These are phyloP conservation scores for Nymphaea thermarum DNA, from an alignment of 164 flowering plant species.

Conservation along the genomic window DNA sequence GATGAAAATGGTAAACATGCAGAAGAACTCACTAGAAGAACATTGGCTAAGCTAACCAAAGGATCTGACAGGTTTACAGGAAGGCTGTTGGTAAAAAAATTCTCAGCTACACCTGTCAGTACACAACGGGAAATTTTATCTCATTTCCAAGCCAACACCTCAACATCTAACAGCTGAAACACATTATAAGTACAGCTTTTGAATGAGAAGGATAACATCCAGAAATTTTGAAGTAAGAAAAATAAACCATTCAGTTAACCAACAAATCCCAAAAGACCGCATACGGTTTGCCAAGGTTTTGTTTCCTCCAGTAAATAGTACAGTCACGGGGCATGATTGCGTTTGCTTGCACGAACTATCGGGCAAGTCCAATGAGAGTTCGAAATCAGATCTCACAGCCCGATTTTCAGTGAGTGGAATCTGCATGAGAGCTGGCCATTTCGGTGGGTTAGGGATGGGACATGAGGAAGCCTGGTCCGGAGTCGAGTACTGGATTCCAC, in stretches of 20 bases:
- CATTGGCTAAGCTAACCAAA: constrained; percentile 28
- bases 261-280: background rate
- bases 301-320: constrained; percentile 74
- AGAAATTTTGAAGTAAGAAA: too few species aligned
- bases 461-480: constrained; percentile 43
- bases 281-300: constrained; percentile 57
- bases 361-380: constrained; percentile 41
- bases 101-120: constrained; percentile 40
- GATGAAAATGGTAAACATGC: background rate
- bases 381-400: constrained; percentile 38
- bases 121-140: too few species aligned
- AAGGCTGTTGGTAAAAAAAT: constrained; percentile 28
- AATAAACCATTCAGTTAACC: too few species aligned
- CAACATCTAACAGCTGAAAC: too few species aligned
- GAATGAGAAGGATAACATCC: too few species aligned
- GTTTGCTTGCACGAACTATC: constrained; percentile 53
- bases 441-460: constrained; percentile 53
- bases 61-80: constrained; percentile 28
- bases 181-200: too few species aligned
- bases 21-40: constrained; percentile 31
- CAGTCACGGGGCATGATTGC: constrained; percentile 69
- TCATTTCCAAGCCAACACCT: too few species aligned
- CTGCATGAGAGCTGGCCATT: constrained; percentile 84
- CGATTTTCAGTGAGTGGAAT: constrained; percentile 61
- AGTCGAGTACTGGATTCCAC: constrained; percentile 67